Conservation (phyloP, 495 filamentous ascomycete genomes). For the Hypoxylon perforatum region DNA sequence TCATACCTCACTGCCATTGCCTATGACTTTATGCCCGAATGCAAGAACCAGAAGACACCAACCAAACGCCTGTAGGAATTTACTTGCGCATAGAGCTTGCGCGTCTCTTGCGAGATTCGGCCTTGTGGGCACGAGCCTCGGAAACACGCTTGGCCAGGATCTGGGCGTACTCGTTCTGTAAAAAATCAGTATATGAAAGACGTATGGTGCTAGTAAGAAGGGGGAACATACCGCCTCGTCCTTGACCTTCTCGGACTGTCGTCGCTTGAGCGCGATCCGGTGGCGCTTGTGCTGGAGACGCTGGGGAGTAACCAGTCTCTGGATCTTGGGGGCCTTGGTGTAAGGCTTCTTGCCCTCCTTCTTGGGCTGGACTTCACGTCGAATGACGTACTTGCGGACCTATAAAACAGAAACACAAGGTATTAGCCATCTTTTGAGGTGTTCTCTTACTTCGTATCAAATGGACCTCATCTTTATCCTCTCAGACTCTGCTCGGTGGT, state of each 20-base stretch:
- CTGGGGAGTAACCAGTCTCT: conserved; percentile 98
- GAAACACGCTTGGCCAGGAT: conserved; percentile 93
- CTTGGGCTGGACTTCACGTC: conserved; percentile 95
- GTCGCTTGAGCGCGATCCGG: conserved; percentile 95
- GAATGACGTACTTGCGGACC: conserved; percentile 99
- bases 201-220: neutral
- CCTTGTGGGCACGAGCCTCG: conserved; percentile 92
- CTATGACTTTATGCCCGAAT: conserved; percentile 50
- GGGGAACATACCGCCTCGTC: conserved; percentile 91
- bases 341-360: conserved; percentile 94
- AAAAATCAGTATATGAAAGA: conserved; percentile 47
- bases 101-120: conserved; percentile 91
- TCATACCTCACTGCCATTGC: conserved; percentile 40
- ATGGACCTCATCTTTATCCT: conserved; percentile 29
- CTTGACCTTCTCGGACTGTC: conserved; percentile 91
- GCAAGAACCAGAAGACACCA: conserved; percentile 52
- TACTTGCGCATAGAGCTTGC: conserved; percentile 97
- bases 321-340: conserved; percentile 99
- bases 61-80: conserved; percentile 57
- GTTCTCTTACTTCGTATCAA: conserved; percentile 21
- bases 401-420: conserved; percentile 53
- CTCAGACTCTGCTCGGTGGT: conserved; percentile 66
- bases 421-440: conserved; percentile 51
- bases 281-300: conserved; percentile 99
- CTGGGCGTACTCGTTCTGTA: conserved; percentile 89